Evolutionary conservation across 805 yeast genomes (phyloP).

Genomic region (Wickerhamiella slavikovae): DNA sequence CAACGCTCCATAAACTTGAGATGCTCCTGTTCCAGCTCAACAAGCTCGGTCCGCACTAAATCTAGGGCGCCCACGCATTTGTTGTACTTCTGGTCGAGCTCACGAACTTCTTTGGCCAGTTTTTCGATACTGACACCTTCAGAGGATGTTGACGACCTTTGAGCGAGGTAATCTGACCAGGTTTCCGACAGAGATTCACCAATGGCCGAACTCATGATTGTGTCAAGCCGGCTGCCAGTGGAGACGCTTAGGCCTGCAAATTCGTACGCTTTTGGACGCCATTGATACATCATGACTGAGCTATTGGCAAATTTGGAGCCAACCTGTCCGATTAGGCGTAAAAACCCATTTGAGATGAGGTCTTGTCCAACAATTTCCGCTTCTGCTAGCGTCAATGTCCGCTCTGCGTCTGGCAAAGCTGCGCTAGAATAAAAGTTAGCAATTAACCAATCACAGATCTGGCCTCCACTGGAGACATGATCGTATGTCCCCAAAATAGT

Average conservation of each 20-base stretch:
- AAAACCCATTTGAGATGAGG: constrained; percentile 36
- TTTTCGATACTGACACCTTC: constrained; percentile 33
- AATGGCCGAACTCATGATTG: constrained; percentile 2
- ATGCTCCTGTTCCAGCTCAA: constrained; percentile 50
- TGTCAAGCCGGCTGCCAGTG: constrained; percentile 2
- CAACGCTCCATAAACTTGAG: constrained; percentile 61
- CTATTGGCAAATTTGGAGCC: constrained; percentile 46
- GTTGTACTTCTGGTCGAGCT: constrained; percentile 36
- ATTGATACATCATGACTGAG: constrained; percentile 55
- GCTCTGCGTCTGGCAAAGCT: constrained; percentile 14
- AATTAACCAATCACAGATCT: constrained; percentile 39
- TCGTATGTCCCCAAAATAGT: constrained; percentile 51
- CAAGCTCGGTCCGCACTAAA: constrained; percentile 46
- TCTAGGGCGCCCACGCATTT: constrained; percentile 39
- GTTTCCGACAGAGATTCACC: constrained; percentile 4
- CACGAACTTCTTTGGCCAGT: constrained; percentile 34
- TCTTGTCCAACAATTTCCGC: constrained; percentile 64
- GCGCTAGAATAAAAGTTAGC: constrained; percentile 1
- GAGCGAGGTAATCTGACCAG: constrained; percentile 2
- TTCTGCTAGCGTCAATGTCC: constrained; percentile 30
- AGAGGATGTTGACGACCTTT: constrained; percentile 10
- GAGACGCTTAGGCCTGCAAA: constrained; percentile 21
- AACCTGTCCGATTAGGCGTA: constrained; percentile 44
- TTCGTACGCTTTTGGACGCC: constrained; percentile 52
- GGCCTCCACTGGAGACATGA: constrained; percentile 39